Base-by-base conservation (phyloP, 2,329 filamentous ascomycete species). In the Epichloe gansuensis region DNA sequence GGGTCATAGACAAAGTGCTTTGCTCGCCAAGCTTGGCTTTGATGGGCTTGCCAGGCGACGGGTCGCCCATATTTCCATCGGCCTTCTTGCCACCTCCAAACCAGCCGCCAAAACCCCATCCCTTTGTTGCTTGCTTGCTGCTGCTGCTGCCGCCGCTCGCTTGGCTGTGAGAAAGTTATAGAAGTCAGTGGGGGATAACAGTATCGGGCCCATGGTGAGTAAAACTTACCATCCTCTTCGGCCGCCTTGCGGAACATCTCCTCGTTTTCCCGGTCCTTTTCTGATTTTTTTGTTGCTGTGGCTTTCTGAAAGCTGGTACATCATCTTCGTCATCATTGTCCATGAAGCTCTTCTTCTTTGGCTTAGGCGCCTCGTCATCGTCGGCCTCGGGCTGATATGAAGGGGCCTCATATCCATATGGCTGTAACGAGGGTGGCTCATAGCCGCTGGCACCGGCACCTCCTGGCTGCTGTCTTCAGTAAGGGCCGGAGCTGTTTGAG, bases 11-110 rank as follows among this genome's bases (percentile, higher is more conserved):
- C 85, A 68, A 98, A 46, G 83, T 89, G 67, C 82, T 95, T 63
- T 93, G 82, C 68, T 98, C 94, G 56, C 91, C 94, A 8, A 98
- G 79, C 63, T 98, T 98, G 56, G 94, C 93, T 60, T 81, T 83
- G 66, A 96, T 88, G n/a, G 91, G 73, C 63, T 85, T 85, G 63
- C 75, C 76, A 4, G 74, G 66, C n/a, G 69, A 66, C 7, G 70
- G 60, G 28, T 69, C 70, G n/a, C 71, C 64, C 28, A 63, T 61
- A 17, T 60, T 56, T 2, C 59, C 55, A 4, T 65, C 59, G 11
- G 75, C 67, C 60, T 85, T 80, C 65, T 86, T 83, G 56, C 78
- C 78, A 61, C 86, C 86, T 58, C 82, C 81, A 56, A 95, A 94
- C 90, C 91, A 96, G 49, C 88, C 83, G 35, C 81, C 78, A 53